Evolutionary conservation across 2,329 filamentous ascomycete genomes (phyloP).

Genomic region (Talaromyces sp.): DNA sequence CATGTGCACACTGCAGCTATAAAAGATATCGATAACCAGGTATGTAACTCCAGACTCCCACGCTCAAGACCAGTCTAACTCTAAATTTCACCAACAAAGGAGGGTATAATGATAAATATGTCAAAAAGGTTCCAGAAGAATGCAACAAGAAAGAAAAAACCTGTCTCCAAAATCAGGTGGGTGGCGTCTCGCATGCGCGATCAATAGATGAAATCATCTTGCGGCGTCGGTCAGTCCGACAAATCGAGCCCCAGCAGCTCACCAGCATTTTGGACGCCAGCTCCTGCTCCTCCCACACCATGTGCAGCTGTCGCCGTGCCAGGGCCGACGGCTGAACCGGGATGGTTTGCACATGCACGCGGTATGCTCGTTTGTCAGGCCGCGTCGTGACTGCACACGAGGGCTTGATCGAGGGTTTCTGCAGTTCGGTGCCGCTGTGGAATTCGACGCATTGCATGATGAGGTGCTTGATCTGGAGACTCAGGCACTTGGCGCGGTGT

Average conservation of each 20-base stretch:
- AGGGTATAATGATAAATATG: not conserved
- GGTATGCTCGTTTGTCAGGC: constrained; percentile 16
- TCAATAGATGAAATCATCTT: constrained; percentile 5
- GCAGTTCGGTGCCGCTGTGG: constrained; percentile 14
- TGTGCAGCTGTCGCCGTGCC: constrained; percentile 24
- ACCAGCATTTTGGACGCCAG: constrained; percentile 15
- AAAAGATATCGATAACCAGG: not conserved
- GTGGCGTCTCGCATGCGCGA: constrained; percentile 5
- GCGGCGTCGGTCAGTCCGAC: constrained; percentile 15
- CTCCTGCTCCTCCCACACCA: constrained; percentile 30
- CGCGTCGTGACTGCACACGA: constrained; percentile 14
- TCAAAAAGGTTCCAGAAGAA: constrained; percentile 2
- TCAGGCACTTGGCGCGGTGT: constrained; percentile 31
- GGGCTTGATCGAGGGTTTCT: constrained; percentile 11
- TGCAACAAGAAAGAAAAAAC: not conserved
- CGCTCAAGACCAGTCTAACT: constrained; percentile 4
- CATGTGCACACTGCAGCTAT: not conserved
- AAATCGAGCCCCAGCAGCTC: constrained; percentile 18
- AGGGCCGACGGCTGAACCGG: constrained; percentile 24
- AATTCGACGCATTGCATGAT: constrained; percentile 34
- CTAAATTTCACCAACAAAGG: not conserved
- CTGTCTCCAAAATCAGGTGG: not conserved
- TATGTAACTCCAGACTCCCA: constrained; percentile 8
- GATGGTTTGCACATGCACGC: constrained; percentile 18
- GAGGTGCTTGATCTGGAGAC: constrained; percentile 33